Evolutionary conservation across 108 stramenopile species (phyloP).

Genomic region (Asterionellopsis glacialis): DNA sequence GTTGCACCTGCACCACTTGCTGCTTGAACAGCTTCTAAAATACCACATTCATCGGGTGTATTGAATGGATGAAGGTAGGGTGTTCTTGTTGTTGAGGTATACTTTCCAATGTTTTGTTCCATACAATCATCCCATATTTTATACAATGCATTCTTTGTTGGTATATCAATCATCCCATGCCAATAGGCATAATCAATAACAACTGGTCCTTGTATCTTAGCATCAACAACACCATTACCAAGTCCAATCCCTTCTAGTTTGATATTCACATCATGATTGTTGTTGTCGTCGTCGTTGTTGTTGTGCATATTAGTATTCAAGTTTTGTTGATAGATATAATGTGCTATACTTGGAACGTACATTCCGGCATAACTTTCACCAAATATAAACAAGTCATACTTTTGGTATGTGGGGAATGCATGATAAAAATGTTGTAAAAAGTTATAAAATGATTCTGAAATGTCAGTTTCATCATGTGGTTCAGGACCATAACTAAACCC

Average conservation of each 20-base stretch:
- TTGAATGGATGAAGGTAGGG: slow-evolving; percentile 63
- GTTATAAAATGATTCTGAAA: slow-evolving; percentile 31
- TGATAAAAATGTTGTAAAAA: slow-evolving; percentile 44
- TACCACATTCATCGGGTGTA: slow-evolving; percentile 66
- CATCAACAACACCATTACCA: slow-evolving; percentile 75
- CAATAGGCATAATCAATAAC: slow-evolving; percentile 70
- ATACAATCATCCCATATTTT: slow-evolving; percentile 49
- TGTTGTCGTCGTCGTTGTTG: neutral
- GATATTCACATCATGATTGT: slow-evolving; percentile 12
- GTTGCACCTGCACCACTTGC: slow-evolving; percentile 37
- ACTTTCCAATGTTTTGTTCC: slow-evolving; percentile 1
- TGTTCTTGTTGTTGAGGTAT: neutral
- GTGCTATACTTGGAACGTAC: slow-evolving; percentile 33
- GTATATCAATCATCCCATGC: slow-evolving; percentile 74
- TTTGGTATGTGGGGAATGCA: slow-evolving; percentile 18
- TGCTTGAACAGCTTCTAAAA: slow-evolving; percentile 40
- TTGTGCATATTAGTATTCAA: too few species aligned
- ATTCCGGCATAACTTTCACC: slow-evolving; percentile 38
- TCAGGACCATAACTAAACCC: slow-evolving; percentile 61
- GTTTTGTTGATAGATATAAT: slow-evolving; percentile 38
- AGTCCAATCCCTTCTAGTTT: slow-evolving; percentile 47
- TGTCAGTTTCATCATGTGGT: slow-evolving; percentile 41
- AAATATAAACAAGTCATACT: slow-evolving; percentile 11
- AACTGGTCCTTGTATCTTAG: slow-evolving; percentile 52
- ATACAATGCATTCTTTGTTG: slow-evolving; percentile 31